These are phyloP conservation scores for Suhomyces kilbournensis DNA, from an alignment of 805 yeast genomes.

Conservation along the genomic window DNA sequence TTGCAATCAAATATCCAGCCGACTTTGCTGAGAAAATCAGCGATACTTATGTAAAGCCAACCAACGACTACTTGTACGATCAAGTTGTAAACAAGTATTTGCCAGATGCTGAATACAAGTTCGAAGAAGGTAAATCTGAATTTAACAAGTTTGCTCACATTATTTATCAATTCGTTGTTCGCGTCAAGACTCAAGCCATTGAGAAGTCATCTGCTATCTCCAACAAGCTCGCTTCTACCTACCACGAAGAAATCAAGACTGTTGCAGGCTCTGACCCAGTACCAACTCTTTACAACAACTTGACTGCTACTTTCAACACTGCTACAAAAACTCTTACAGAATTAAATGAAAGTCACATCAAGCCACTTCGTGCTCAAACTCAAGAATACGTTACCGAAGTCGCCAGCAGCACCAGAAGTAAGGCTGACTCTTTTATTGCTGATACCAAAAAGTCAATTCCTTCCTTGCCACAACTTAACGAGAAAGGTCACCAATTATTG, in stretches of 20 bases:
- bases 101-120: constrained; percentile 27
- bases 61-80: constrained; percentile 19
- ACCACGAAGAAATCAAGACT: constrained; percentile 30
- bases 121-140: constrained; percentile 17
- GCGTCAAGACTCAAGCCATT: constrained; percentile 23
- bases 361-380: constrained; percentile 39
- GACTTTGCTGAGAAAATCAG: constrained; percentile 1
- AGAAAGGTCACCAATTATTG: constrained; percentile 11
- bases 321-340: constrained; percentile 29
- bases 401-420: constrained; percentile 31
- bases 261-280: constrained; percentile 18
- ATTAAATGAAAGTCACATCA: constrained; percentile 35
- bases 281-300: constrained; percentile 30
- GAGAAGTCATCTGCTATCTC: constrained; percentile 28
- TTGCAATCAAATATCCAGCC: constrained; percentile 8
- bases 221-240: constrained; percentile 29
- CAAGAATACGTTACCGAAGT: constrained; percentile 37
- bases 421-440: constrained; percentile 28
- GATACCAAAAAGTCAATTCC: constrained; percentile 17
- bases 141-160: constrained; percentile 19
- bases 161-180: constrained; percentile 17
- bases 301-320: constrained; percentile 34
- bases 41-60: constrained; percentile 19
- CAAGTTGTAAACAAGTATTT: constrained; percentile 19
- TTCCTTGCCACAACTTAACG: constrained; percentile 5